Conservation (phyloP, 1,139 yeast species). For the Saccharomycopsis hybrid region DNA sequence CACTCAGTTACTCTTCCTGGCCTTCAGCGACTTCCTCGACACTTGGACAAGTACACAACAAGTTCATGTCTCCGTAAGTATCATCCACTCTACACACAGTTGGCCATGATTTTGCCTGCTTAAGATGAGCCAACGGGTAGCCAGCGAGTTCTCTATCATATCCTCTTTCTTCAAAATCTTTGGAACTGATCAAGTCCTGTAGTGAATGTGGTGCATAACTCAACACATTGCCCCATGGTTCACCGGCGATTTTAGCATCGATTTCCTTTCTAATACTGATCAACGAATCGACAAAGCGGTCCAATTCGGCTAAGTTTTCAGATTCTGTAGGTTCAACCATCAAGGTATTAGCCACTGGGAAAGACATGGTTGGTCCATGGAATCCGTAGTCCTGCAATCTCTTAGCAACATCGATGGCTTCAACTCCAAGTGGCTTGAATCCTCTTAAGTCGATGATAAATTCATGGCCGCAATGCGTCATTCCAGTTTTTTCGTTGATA, state of each 20-base stretch:
- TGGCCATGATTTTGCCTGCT: constrained; percentile 87
- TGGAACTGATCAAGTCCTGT: constrained; percentile 59
- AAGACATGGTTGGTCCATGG: constrained; percentile 98
- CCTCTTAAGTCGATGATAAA: constrained; percentile 88
- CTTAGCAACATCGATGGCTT: constrained; percentile 95
- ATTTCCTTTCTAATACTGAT: constrained; percentile 80
- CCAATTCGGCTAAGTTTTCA: constrained; percentile 81
- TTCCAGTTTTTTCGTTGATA: constrained; percentile 49
- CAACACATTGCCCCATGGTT: constrained; percentile 61
- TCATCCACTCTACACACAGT: constrained; percentile 88
- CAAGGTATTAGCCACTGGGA: constrained; percentile 95
- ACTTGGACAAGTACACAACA: constrained; percentile 88
- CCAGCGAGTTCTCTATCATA: constrained; percentile 93
- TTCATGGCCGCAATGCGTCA: constrained; percentile 92
- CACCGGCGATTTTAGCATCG: constrained; percentile 63
- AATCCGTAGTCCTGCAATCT: constrained; percentile 96
- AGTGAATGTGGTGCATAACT: constrained; percentile 92
- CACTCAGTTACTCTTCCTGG: too few relatives aligned
- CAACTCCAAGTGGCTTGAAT: constrained; percentile 72
- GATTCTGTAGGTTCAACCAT: constrained; percentile 99
- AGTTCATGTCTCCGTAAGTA: constrained; percentile 86
- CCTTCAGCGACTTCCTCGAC: constrained; percentile 39
- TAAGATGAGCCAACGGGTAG: constrained; percentile 73
- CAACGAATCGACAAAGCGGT: constrained; percentile 84
- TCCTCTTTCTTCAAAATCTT: constrained; percentile 75